Conservation (phyloP, 2,329 filamentous ascomycete genomes). For the Ophiostoma triangulosporum region DNA sequence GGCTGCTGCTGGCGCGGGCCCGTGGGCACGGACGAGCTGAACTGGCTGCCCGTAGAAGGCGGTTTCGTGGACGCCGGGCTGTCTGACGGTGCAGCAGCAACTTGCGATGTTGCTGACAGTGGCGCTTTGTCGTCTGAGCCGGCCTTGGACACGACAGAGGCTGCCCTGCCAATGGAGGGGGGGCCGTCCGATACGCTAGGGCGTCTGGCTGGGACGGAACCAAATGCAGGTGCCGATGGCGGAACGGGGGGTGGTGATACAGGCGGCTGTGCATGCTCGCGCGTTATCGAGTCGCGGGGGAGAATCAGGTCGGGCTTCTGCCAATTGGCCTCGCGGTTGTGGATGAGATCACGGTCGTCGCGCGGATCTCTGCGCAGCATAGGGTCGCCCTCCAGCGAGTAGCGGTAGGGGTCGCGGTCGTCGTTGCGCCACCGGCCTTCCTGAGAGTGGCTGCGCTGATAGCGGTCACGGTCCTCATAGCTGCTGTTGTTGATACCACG, state of each 20-base stretch:
- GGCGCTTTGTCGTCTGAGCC: constrained; percentile 34
- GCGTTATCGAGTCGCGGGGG: constrained; percentile 31
- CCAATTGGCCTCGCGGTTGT: constrained; percentile 33
- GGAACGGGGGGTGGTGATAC: constrained; percentile 45
- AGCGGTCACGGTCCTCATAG: constrained; percentile 51
- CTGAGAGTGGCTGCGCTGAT: constrained; percentile 50
- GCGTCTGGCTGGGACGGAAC: constrained; percentile 37
- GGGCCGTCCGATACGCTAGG: constrained; percentile 26
- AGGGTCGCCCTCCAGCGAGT: constrained; percentile 22
- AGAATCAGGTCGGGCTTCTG: constrained; percentile 38
- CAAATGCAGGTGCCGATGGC: constrained; percentile 45
- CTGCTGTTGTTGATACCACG: constrained; percentile 28
- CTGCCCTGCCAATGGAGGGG: background rate
- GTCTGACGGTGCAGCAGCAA: background rate
- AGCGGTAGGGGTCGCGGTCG: constrained; percentile 34
- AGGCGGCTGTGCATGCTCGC: constrained; percentile 31
- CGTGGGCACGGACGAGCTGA: constrained; percentile 26
- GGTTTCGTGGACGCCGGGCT: constrained; percentile 20
- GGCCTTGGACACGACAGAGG: constrained; percentile 38
- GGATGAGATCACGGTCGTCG: constrained; percentile 39
- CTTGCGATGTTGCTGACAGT: constrained; percentile 24
- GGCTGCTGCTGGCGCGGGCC: constrained; percentile 40
- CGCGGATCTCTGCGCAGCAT: constrained; percentile 24
- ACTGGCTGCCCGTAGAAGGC: constrained; percentile 14
- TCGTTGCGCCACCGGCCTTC: constrained; percentile 45